Evolutionary conservation across 257 asterid species (phyloP).

Genomic region (Primulina eburnea): DNA sequence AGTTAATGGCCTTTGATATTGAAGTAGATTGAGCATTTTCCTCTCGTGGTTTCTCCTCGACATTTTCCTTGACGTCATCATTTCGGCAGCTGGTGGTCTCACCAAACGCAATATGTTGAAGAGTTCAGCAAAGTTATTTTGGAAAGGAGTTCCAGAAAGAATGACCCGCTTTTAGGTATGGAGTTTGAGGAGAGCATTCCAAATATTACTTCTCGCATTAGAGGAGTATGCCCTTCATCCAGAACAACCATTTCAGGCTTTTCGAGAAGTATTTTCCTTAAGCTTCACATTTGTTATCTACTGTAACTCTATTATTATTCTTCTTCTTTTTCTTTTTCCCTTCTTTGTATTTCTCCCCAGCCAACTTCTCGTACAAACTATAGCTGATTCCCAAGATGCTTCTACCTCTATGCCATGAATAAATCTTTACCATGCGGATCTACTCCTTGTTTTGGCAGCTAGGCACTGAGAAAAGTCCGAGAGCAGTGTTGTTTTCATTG

Average conservation of each 20-base stretch:
- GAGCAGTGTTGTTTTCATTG: conserved; percentile 24
- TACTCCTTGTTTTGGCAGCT: conserved; percentile 15
- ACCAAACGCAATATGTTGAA: conserved; percentile 48
- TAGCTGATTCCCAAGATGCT: conserved; percentile 58
- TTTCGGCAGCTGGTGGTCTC: conserved; percentile 43
- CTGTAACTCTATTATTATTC: neutral
- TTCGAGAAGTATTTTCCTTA: conserved; percentile 41
- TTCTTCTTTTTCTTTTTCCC: conserved; percentile 13
- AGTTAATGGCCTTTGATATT: conserved; percentile 19
- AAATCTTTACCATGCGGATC: conserved; percentile 40
- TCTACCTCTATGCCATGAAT: conserved; percentile 32
- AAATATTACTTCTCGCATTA: conserved; percentile 40
- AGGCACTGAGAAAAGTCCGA: neutral
- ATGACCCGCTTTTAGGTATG: conserved; percentile 44
- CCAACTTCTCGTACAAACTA: conserved; percentile 41
- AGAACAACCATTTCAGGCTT: conserved; percentile 53
- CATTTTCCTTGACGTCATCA: conserved; percentile 19
- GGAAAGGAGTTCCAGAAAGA: conserved; percentile 76
- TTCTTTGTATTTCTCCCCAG: conserved; percentile 25
- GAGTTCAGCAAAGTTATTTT: conserved; percentile 56
- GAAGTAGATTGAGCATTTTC: conserved; percentile 8
- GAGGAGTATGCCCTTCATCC: conserved; percentile 71
- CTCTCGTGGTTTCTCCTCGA: neutral
- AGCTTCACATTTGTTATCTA: conserved; percentile 6
- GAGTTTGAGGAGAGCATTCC: conserved; percentile 46